Percentiles rank a stretch among this genome's conserved stretches.
phyloP scores from a whole-genome alignment of 176 grass and related monocot genomes.

The Panicum miliaceum region DNA sequence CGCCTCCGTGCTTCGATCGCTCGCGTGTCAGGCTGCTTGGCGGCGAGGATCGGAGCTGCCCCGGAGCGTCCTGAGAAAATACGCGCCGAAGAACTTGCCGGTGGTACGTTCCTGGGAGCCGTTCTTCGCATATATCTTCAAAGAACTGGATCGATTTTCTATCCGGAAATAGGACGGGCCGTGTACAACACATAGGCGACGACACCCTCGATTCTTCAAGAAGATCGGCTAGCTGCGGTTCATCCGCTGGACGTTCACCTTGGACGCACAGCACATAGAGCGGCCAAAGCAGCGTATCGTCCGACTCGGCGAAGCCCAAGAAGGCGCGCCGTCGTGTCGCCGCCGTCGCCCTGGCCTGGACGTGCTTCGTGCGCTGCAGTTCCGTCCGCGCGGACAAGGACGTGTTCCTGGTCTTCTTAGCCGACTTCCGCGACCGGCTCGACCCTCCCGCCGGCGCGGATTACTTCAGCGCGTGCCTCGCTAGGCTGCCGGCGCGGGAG shows the following conservation, averaged over 20 bases:
- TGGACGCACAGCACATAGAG: neutral
- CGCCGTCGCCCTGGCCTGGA: slow-evolving; percentile 53
- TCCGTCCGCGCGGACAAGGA: neutral
- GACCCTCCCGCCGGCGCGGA: slow-evolving; percentile 23
- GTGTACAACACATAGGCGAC: neutral
- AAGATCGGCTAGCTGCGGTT: neutral
- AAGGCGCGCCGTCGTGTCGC: neutral
- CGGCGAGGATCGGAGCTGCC: slow-evolving; percentile 4
- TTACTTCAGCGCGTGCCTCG: slow-evolving; percentile 44
- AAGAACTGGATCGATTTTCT: too few relatives aligned
- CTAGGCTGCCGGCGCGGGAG: neutral
- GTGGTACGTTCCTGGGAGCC: neutral
- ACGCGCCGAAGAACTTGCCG: slow-evolving; percentile 1
- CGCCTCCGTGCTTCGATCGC: neutral
- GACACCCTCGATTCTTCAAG: fast-evolving
- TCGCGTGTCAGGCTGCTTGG: neutral
- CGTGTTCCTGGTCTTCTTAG: slow-evolving; percentile 23
- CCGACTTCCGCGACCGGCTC: slow-evolving; percentile 47
- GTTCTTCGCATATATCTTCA: too few relatives aligned
- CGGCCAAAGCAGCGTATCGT: neutral
- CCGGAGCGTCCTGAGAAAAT: neutral
- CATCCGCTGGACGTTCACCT: slow-evolving; percentile 30
- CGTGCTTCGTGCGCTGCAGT: slow-evolving; percentile 23
- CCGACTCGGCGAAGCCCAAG: neutral
- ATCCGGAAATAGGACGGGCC: too few relatives aligned